Percentiles rank a stretch among this genome's conserved stretches.
Conservation (phyloP, 768 basidiomycete genomes). For the Pleurotus ostreatus region DNA sequence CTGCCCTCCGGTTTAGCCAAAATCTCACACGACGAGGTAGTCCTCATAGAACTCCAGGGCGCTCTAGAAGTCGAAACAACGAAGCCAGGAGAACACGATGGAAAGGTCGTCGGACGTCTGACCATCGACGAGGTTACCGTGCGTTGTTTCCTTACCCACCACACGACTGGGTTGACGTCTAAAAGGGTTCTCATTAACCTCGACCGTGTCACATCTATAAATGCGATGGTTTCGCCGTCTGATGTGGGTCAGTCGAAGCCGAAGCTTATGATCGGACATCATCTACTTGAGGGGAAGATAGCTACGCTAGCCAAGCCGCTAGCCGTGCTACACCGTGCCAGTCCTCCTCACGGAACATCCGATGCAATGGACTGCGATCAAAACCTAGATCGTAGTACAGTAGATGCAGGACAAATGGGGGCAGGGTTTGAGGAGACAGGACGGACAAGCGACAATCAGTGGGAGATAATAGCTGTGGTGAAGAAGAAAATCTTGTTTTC, state of each 20-base stretch:
- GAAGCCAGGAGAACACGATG: constrained; percentile 49
- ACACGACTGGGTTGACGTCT: not conserved
- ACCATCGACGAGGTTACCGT: constrained; percentile 50
- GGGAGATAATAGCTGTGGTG: constrained; percentile 68
- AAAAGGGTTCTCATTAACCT: constrained; percentile 7
- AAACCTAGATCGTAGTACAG: constrained; percentile 1
- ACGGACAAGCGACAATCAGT: constrained; percentile 25
- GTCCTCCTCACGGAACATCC: constrained; percentile 9
- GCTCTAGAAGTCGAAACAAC: constrained; percentile 63
- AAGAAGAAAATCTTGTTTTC: constrained; percentile 82
- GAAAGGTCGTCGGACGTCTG: constrained; percentile 76
- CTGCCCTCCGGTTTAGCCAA: constrained; percentile 64
- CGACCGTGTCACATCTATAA: not conserved
- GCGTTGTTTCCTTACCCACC: not conserved
- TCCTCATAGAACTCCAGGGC: constrained; percentile 88
- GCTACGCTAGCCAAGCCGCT: constrained; percentile 73
- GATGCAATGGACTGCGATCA: constrained; percentile 14
- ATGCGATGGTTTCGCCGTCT: not conserved
- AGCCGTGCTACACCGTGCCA: constrained; percentile 61
- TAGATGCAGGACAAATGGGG: constrained; percentile 12
- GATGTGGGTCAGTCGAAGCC: constrained; percentile 57
- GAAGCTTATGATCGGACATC: constrained; percentile 80
- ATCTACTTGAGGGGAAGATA: constrained; percentile 87
- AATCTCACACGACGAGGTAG: constrained; percentile 75
- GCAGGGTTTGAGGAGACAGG: constrained; percentile 18